Evolutionary conservation across 129 eudicot species (phyloP), one percentile per base, ranked within the genome.

Genomic region (Artemisia annua): DNA sequence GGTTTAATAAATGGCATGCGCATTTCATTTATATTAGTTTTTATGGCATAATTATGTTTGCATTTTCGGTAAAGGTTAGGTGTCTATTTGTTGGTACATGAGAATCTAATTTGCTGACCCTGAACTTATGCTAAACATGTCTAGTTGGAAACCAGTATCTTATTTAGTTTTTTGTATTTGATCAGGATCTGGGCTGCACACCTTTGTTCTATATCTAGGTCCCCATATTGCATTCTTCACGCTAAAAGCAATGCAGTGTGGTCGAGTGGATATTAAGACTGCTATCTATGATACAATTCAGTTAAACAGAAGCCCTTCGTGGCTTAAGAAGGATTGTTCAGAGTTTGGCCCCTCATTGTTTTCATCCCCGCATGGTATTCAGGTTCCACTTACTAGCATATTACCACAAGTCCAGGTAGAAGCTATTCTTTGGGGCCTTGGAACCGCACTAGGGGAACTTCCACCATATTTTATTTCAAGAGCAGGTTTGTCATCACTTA

Each of bases 381-480:
- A 87, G 79, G 88, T 94, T 51, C 98, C 98, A 2, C 83, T 94
- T 44, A 94, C 83, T 65, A 87, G 91, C 84, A 90, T 94, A 59
- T 80, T 94, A 83, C 98, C 97, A 2, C 96, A 90, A 76, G 87
- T 94, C 73, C 98, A 94, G 80, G 66, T 90, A 53, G 98, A 94
- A 83, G 97, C 97, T 55, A 68, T 94, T 72, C 73, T 94, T 50
- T 94, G 98, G 98, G 98, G 98, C 67, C 67, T 94, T 55, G 98
- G 98, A 18, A 90, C 98, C 69, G 98, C 97, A 44, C 85, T 94
- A 32, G 98, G 98, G 46, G 98, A 94, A 76, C 98, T 94, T 67
- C 98, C 98, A 20, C 98, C 98, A 1, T 94, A 94, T 83, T 94
- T 94, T 70, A 94, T 94, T 55, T 90, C 98, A 28, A 90, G 98